A percentile compares a stretch with the other conserved stretches of the same genome.
Conservation (phyloP, 179 eudicot genomes). For the Silene coronaria region DNA sequence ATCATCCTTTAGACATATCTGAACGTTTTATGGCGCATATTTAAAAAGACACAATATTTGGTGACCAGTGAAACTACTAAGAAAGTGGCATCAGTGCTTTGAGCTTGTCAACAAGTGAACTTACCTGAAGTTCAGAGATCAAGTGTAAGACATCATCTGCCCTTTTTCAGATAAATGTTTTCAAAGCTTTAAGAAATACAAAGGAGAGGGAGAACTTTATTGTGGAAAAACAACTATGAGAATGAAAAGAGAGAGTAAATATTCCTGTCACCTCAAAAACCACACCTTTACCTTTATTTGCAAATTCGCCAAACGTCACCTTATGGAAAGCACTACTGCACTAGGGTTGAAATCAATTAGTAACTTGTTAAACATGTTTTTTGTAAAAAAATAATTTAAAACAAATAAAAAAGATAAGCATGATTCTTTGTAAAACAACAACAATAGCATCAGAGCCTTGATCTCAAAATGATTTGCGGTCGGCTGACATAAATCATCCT, state of each 20-base stretch:
- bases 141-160: constrained; percentile 57
- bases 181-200: neutral
- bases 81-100: no score
- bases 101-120: no score
- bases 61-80: neutral
- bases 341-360: neutral
- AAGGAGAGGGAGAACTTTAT: neutral
- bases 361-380: no score
- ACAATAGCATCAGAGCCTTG: no score
- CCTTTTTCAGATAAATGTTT: constrained; percentile 22
- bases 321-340: neutral
- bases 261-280: neutral
- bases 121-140: constrained; percentile 37
- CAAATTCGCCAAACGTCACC: neutral
- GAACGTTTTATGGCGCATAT: neutral
- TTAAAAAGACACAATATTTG: neutral
- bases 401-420: no score
- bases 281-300: neutral
- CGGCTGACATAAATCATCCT: no score
- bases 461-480: no score
- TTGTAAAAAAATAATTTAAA: no score
- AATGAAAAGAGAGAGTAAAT: neutral
- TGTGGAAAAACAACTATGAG: neutral
- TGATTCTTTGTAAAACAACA: no score
- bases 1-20: no score